Evolutionary conservation across 306 rosid genomes (phyloP).

Genomic region (Quercus agrifolia): DNA sequence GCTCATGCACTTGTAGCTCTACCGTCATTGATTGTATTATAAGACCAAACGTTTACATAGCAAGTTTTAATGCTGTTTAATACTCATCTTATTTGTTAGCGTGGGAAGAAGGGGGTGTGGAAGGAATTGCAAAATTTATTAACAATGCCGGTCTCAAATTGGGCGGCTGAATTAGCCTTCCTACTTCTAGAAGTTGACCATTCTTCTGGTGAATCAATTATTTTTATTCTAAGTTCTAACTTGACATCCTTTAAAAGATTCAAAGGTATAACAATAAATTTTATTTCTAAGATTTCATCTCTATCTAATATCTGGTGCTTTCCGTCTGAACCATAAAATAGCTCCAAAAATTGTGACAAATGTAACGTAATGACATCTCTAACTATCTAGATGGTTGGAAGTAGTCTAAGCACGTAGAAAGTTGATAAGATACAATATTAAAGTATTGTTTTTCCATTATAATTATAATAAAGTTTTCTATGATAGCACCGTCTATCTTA

Average conservation of each 20-base stretch:
- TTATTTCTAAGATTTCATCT: neutral
- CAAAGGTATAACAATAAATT: neutral
- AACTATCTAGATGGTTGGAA: neutral
- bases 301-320: too few species aligned
- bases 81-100: neutral
- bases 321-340: too few species aligned
- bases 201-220: neutral
- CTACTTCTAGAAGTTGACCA: constrained; percentile 21
- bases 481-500: neutral
- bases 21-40: too few species aligned
- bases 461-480: neutral
- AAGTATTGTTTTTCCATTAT: neutral
- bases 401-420: neutral
- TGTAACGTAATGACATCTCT: neutral
- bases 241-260: neutral
- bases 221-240: neutral
- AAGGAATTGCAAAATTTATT: too few species aligned
- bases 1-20: too few species aligned
- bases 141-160: neutral
- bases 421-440: neutral
- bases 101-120: neutral
- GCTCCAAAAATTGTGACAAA: too few species aligned
- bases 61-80: neutral
- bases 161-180: neutral
- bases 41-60: neutral